Evolutionary conservation across 129 eudicot species (phyloP), one percentile per base, ranked within the genome.

Genomic region (Deinandra increscens): DNA sequence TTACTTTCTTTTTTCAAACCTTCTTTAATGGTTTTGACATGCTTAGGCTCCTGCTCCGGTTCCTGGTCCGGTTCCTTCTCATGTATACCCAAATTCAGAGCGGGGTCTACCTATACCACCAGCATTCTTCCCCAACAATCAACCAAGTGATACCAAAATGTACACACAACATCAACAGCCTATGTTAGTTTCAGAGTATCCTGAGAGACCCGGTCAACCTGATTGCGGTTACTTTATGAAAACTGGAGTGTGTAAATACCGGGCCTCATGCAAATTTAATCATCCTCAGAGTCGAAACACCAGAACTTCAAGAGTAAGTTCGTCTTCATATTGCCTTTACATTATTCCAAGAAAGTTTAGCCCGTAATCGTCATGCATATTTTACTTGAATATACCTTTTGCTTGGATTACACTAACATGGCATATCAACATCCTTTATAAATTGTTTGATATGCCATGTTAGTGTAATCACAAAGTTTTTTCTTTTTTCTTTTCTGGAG

Each of bases 191-290:
- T 84, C 82, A n/a, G 95, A 85, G 68, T 89, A 73, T 56, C 96
- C 96, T 51, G 90, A 89, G 75, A 88, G 98, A 7, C 96, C 95
- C 5, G 98, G 97, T 39, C 92, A 87, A 56, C 97, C 92, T 43
- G 97, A 89, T 36, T 93, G 96, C 87, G 77, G 82, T 66, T 85
- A 79, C 78, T 93, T 83, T 64, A 9, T 93, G 76, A 93, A 74
- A 85, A 88, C 91, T 4, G 98, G 98, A 49, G 88, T 82, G 44
- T 88, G 98, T 72, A 92, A 89, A 67, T 92, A 78, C 59, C 78
- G 60, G 67, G 79, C 95, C 33, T 36, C 37, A 62, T 93, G 98
- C 80, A 89, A 85, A 70, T 93, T 86, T 76, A 80, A 89, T 75
- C 98, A 93, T 81, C 98, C 98, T 9, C 85, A 80, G 73, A 80